These are phyloP conservation scores for Pelargonium fulgidum DNA, from an alignment of 441 rosid species.

Conservation along the genomic window DNA sequence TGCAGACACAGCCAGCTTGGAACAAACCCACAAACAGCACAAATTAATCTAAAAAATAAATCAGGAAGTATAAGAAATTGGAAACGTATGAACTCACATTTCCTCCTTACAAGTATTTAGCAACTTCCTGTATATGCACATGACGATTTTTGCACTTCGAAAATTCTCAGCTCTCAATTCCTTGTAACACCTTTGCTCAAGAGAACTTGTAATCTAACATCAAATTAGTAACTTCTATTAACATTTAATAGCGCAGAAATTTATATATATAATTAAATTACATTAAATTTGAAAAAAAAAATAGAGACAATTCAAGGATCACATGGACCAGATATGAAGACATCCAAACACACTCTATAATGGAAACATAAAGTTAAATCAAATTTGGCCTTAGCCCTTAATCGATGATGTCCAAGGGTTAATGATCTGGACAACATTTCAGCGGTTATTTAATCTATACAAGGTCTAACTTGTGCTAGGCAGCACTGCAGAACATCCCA, in stretches of 20 bases:
- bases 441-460: not conserved
- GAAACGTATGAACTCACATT: conserved; percentile 53
- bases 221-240: not conserved
- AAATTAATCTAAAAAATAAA: not conserved
- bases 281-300: not conserved
- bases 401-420: not conserved
- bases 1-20: not conserved
- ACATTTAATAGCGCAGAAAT: no score
- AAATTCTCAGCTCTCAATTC: conserved; percentile 70
- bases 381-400: not conserved
- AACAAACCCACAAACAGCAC: not conserved
- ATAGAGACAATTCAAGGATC: not conserved
- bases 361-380: not conserved
- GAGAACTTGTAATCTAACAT: conserved; percentile 56
- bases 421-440: not conserved
- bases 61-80: conserved; percentile 1
- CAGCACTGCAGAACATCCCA: not conserved
- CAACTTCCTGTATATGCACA: conserved; percentile 65
- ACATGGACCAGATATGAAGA: not conserved
- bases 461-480: conserved; percentile 1
- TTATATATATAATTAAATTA: not conserved
- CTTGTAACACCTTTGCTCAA: conserved; percentile 87
- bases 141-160: conserved; percentile 69
- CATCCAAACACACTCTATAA: not conserved
- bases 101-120: conserved; percentile 80